Evolutionary conservation across 2,329 filamentous ascomycete species (phyloP).

Genomic region (Raffaelea ambrosiae): DNA sequence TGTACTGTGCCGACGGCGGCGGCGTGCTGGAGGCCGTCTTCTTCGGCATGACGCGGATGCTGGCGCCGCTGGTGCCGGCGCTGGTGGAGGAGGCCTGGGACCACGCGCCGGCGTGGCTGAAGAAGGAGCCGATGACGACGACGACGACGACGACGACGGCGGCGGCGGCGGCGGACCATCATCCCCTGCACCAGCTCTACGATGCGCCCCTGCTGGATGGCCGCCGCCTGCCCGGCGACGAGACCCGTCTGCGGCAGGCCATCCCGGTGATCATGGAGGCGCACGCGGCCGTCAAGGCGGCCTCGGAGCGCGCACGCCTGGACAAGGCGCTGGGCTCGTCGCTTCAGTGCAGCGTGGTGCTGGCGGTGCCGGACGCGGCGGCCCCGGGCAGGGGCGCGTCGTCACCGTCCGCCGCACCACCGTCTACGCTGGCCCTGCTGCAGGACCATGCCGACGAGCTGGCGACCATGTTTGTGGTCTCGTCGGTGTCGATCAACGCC

Average conservation of each 20-base stretch:
- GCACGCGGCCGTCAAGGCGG: slow-evolving; percentile 61
- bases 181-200: slow-evolving; percentile 42
- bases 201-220: slow-evolving; percentile 33
- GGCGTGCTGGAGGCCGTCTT: slow-evolving; percentile 61
- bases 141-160: slow-evolving; percentile 8
- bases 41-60: slow-evolving; percentile 63
- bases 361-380: slow-evolving; percentile 42
- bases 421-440: slow-evolving; percentile 17
- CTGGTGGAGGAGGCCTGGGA: slow-evolving; percentile 87
- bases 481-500: slow-evolving; percentile 34
- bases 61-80: slow-evolving; percentile 72
- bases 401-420: background rate
- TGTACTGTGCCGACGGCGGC: slow-evolving; percentile 72
- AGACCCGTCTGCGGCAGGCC: slow-evolving; percentile 30
- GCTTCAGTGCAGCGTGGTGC: slow-evolving; percentile 63
- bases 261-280: slow-evolving; percentile 42
- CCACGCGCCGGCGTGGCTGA: slow-evolving; percentile 59
- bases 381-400: too few species aligned
- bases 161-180: slow-evolving; percentile 14
- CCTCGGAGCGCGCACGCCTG: slow-evolving; percentile 63
- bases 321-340: slow-evolving; percentile 71
- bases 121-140: slow-evolving; percentile 27
- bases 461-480: slow-evolving; percentile 60
- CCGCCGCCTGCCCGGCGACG: slow-evolving; percentile 31
- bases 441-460: slow-evolving; percentile 40